Evolutionary conservation across 305 asterid species (phyloP), one percentile per base, ranked within the genome.

Genomic region (Solanum hybrid): DNA sequence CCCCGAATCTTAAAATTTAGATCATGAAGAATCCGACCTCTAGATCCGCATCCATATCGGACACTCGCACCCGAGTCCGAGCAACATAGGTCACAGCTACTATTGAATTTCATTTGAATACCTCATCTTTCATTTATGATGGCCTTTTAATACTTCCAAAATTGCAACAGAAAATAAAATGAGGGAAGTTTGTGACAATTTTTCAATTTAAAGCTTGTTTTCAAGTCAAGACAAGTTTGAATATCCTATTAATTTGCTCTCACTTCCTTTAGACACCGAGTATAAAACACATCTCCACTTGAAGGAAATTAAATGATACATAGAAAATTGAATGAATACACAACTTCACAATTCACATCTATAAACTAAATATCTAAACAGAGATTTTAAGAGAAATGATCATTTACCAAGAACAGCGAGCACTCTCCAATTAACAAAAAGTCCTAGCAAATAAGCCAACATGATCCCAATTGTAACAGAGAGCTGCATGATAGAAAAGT

Each of bases 341-440:
- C 39, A 24, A 33, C 76, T 76, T 89, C 20, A 82, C 67, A 39
- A 28, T 76, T 89, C 20, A 82, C 67, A 67, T 64, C 75, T 26
- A 28, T 81, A 82, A 46, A 67, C 33, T 51, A 24, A 9, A 87
- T 22, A 6, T 26, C 78, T 18, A 78, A 76, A 18, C 11, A 22
- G 33, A 88, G 84, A 78, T 46, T 86, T 76, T 26, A 57, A 77
- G 61, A 71, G 87, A 84, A 51, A 22, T 51, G 88, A 51, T 51
- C 86, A 86, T 94, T 36, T 97, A 97, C 99, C 99, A 81, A 98
- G 94, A 93, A 97, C 96, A 86, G 99, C 99, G 90, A 98, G 99
- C 77, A 90, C 35, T 93, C 99, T 95, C 99, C 99, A 98, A 80
- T 90, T 89, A 42, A 94, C 95, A 91, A 98, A 95, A 87, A 97